A percentile compares a stretch with the other conserved stretches of the same genome.
Evolutionary conservation across 139 green algal genomes (phyloP).

Genomic region (Trebouxia sp.): DNA sequence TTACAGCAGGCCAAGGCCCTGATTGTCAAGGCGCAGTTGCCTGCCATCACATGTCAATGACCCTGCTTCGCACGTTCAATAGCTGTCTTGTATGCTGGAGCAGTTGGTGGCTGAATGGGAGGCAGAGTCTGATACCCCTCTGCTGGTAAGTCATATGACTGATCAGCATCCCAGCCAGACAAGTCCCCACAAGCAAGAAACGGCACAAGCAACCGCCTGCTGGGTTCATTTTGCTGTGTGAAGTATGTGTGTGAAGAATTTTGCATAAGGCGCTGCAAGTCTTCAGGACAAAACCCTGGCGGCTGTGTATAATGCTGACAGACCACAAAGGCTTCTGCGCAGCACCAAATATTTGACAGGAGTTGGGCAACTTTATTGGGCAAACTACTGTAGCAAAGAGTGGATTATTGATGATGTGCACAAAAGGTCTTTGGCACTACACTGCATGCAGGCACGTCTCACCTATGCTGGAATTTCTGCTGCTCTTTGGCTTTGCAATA

Average conservation of each 20-base stretch:
- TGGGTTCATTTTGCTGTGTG: not conserved
- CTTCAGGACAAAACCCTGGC: constrained; percentile 65
- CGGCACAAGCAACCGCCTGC: constrained; percentile 64
- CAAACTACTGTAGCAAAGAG: not conserved
- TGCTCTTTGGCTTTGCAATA: constrained; percentile 93
- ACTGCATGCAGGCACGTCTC: not conserved
- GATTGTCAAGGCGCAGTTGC: too few species aligned
- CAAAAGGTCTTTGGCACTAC: not conserved
- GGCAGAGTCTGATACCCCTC: constrained; percentile 57
- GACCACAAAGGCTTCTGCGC: constrained; percentile 94
- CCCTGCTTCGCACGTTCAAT: not conserved
- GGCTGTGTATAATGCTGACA: constrained; percentile 80
- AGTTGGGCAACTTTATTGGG: not conserved
- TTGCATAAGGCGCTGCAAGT: constrained; percentile 60
- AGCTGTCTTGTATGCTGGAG: constrained; percentile 72
- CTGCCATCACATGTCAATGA: not conserved
- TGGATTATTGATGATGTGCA: not conserved
- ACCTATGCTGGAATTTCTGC: constrained; percentile 88
- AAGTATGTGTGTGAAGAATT: not conserved
- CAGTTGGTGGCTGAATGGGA: constrained; percentile 87
- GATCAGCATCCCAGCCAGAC: constrained; percentile 88
- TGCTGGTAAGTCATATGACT: constrained; percentile 76
- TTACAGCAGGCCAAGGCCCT: too few species aligned
- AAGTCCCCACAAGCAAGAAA: constrained; percentile 96
- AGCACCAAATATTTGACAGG: not conserved